Evolutionary conservation across 139 green algal species (phyloP), one percentile per base, ranked within the genome.

Genomic region (Coccomyxa sp.): DNA sequence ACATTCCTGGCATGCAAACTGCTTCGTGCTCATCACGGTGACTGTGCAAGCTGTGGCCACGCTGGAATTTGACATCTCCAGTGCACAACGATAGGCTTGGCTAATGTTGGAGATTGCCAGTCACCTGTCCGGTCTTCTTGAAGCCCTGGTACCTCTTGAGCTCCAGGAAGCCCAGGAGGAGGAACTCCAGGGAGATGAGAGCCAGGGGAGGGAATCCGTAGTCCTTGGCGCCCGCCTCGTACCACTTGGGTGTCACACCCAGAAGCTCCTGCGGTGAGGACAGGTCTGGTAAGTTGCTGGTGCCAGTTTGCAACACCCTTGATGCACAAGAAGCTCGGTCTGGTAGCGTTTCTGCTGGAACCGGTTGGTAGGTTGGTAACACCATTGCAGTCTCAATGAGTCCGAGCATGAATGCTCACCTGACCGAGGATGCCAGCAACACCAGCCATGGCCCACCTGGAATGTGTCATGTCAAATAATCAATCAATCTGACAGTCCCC

Each of bases 371-470:
- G 9, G 77, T 23, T 13, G 45, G 14, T 30, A 67, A 68, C 27
- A 79, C 30, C 13, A 25, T 79, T 57, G 18, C 18, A 68, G 23
- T 30, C 14, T 13, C 51, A 25, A 10, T 71, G 77, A 18, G 16
- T 68, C 77, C 11, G 58, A n/a, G 16, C 38, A 80, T 9, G 31
- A 59, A 80, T 74, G 30, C 51, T 71, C 16, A 81, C 77, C 77
- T 88, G 85, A 32, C 84, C 84, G 82, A 97, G 87, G 89, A 97
- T 96, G 86, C 95, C 95, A 25, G 88, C 91, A 23, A 96, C 93
- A 68, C 90, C 95, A 57, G 92, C 87, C 95, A 98, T 98, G 27
- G 95, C 95, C 92, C 92, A 98, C 84, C 95, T 92, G 71, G 91
- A 51, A 51, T 51, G 38, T 51, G 38, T 51, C 38, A 51, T 51